Conservation (phyloP, 495 filamentous ascomycete genomes). For the Daldinia vernicosa region DNA sequence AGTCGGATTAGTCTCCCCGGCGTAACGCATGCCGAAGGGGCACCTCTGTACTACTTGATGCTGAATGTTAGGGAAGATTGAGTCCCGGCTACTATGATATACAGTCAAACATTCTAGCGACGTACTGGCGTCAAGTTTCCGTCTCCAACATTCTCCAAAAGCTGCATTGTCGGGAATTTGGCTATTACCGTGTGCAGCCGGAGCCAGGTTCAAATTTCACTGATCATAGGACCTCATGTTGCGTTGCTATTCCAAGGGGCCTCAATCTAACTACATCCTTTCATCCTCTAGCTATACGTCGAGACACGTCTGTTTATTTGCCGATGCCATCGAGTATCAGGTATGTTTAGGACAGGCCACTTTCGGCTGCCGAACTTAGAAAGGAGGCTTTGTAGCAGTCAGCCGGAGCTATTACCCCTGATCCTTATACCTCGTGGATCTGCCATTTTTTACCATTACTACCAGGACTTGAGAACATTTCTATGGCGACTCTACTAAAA, state of each 20-base stretch:
- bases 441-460: background rate
- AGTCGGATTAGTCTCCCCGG: constrained; percentile 26
- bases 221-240: constrained; percentile 28
- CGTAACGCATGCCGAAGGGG: constrained; percentile 26
- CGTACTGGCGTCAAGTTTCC: constrained; percentile 11
- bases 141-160: constrained; percentile 38
- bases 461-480: background rate
- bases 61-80: constrained; percentile 15
- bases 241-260: constrained; percentile 17
- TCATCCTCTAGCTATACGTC: constrained; percentile 3
- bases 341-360: constrained; percentile 1
- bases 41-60: constrained; percentile 29
- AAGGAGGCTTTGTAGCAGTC: background rate
- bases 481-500: background rate
- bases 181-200: constrained; percentile 37
- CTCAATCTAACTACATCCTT: constrained; percentile 4
- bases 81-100: constrained; percentile 33
- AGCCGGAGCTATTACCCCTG: background rate
- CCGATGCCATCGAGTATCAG: constrained; percentile 5
- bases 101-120: constrained; percentile 27
- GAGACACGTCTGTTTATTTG: constrained; percentile 15
- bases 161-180: constrained; percentile 39
- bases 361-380: background rate
- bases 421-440: background rate
- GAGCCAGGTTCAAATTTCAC: constrained; percentile 18